Percentiles rank a stretch among this genome's conserved stretches.
These are phyloP conservation scores for Tylopilus rubrobrunneus DNA, from an alignment of 768 basidiomycete species.

Conservation along the genomic window DNA sequence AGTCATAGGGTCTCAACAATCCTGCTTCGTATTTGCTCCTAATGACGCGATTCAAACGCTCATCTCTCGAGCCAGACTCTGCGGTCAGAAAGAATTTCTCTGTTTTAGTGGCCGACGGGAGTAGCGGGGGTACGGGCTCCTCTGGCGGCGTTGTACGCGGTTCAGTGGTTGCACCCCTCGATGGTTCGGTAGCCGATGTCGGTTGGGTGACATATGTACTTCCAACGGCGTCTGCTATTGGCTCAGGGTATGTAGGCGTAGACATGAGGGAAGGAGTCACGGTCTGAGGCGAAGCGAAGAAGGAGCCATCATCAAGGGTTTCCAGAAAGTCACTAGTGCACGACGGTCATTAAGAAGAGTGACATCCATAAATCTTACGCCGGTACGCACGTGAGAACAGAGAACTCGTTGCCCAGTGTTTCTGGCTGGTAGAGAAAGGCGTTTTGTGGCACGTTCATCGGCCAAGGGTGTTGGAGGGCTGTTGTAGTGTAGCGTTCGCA, in stretches of 20 bases:
- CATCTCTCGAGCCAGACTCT: conserved; percentile 84
- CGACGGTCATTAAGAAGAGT: not conserved
- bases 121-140: conserved; percentile 45
- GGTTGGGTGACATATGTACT: conserved; percentile 16
- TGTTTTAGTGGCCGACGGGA: conserved; percentile 74
- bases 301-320: conserved; percentile 79
- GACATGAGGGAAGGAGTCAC: conserved; percentile 49
- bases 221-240: conserved; percentile 5
- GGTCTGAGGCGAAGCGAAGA: conserved; percentile 59
- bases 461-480: conserved; percentile 43
- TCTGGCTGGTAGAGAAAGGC: conserved; percentile 70
- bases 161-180: conserved; percentile 23
- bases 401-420: conserved; percentile 76
- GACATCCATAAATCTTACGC: not conserved
- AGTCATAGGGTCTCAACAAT: conserved; percentile 91
- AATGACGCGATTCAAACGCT: conserved; percentile 87
- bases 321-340: conserved; percentile 75
- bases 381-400: conserved; percentile 63
- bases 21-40: conserved; percentile 97
- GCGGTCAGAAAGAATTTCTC: conserved; percentile 91
- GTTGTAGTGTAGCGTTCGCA: conserved; percentile 16
- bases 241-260: conserved; percentile 29
- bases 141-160: conserved; percentile 30
- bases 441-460: conserved; percentile 46
- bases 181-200: conserved; percentile 15